Evolutionary conservation across 805 yeast genomes (phyloP), one percentile per base, ranked within the genome.

Genomic region (Myxozyma nipponensis): DNA sequence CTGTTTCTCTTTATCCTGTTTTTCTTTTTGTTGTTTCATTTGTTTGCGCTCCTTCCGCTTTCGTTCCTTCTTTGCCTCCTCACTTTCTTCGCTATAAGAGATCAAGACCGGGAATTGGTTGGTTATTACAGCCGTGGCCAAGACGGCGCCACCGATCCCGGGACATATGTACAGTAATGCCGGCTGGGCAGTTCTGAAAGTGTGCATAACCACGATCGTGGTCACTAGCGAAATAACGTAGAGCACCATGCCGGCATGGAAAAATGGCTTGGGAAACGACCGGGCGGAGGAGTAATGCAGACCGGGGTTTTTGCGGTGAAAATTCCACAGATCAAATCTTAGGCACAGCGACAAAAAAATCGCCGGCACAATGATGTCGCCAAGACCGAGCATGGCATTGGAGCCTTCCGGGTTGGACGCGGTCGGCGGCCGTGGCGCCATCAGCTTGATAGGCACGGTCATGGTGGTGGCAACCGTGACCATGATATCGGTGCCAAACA

Each of bases 91-190:
- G 25, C 45, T 54, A 22, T 54, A 54, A 4, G 34, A 42, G 50
- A 51, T 52, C 39, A 54, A 23, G 17, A 48, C 28, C 15, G 41
- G 4, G 48, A 49, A 46, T 24, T 54, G 58, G 3, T 44, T 42
- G 15, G 41, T 18, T 10, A 38, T 30, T 5, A 42, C 15, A 10
- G 57, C 56, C 6, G 50, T 44, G n/a, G 42, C 46, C 0, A 32
- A 37, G 5, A 42, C 53, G 5, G 58, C 56, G 6, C 57, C 53
- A 18, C 54, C 58, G 26, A 54, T 54, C 3, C 51, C 59, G 3
- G 89, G 89, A 3, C 81, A 81, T 23, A 83, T 64, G 61, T 82
- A 83, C 18, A 84, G 62, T 54, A 84, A 66, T 0, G 88, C 88
- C 1, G 89, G 89, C 64, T 83, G 89, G 0, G 81, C 86, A 9